phyloP scores from a whole-genome alignment of 345 rosid genomes.

The Citrus unshiu region DNA sequence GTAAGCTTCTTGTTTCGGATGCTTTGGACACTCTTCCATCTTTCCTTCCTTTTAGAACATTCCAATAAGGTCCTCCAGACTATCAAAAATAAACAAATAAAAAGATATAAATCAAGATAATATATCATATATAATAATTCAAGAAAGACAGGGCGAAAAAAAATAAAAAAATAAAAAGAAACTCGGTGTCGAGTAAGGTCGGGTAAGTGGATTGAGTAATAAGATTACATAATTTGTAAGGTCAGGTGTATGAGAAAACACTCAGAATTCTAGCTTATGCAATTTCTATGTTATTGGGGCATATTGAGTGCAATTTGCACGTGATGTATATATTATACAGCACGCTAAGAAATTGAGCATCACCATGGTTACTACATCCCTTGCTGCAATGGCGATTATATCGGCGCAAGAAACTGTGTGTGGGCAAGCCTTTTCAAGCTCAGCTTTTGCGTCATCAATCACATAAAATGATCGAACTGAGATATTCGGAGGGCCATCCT shows the following conservation, averaged over 20 bases:
- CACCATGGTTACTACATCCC: slow-evolving; percentile 75
- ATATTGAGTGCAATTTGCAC: neutral
- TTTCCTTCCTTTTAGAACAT: slow-evolving; percentile 69
- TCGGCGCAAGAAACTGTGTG: slow-evolving; percentile 72
- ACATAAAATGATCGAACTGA: slow-evolving; percentile 76
- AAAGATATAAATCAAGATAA: neutral
- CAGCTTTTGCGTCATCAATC: slow-evolving; percentile 64
- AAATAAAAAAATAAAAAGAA: no score
- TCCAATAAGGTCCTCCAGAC: slow-evolving; percentile 81
- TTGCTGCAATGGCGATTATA: slow-evolving; percentile 63
- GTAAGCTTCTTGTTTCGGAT: slow-evolving; percentile 57
- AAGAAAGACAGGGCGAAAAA: no score
- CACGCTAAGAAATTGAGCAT: neutral
- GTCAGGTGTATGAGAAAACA: no score
- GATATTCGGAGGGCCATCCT: slow-evolving; percentile 78
- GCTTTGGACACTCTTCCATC: slow-evolving; percentile 73
- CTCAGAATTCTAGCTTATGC: no score
- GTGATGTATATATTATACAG: no score
- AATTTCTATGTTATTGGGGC: no score
- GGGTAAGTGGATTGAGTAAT: neutral
- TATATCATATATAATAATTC: neutral
- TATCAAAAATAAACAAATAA: slow-evolving; percentile 3
- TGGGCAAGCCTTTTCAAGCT: slow-evolving; percentile 72
- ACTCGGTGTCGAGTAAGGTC: no score
- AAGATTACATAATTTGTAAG: no score